phyloP scores from a whole-genome alignment of 2,329 filamentous ascomycete genomes.

The Aspergillus arachidicola region DNA sequence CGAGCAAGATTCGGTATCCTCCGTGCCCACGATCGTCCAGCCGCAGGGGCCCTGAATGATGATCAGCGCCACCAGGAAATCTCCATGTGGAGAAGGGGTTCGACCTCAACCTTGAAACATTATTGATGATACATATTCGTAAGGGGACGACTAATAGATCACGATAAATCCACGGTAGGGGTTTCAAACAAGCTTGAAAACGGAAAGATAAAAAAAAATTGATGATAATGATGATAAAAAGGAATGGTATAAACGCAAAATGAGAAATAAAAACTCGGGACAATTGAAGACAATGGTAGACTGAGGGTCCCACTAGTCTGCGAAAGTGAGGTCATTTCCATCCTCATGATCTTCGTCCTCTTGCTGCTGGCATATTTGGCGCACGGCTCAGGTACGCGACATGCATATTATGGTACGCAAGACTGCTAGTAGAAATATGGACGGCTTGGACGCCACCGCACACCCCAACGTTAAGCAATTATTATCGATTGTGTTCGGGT shows the following conservation, averaged over 20 bases:
- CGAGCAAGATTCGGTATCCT: background rate
- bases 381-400: constrained; percentile 19
- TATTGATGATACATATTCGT: constrained; percentile 11
- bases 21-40: constrained; percentile 11
- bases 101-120: constrained; percentile 19
- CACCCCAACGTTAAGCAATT: constrained; percentile 18
- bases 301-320: background rate
- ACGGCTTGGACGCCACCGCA: constrained; percentile 14
- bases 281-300: background rate
- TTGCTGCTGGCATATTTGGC: constrained; percentile 16
- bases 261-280: background rate
- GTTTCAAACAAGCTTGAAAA: background rate
- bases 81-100: constrained; percentile 20
- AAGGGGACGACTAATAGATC: constrained; percentile 8
- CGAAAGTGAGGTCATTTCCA: background rate
- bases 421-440: background rate
- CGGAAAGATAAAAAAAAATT: background rate
- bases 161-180: background rate
- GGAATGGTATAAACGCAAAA: background rate
- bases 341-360: constrained; percentile 18
- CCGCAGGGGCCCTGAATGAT: constrained; percentile 18
- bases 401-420: background rate
- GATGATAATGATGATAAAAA: background rate
- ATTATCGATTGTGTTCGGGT: constrained; percentile 13
- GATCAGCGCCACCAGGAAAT: constrained; percentile 25